Evolutionary conservation across 345 rosid species (phyloP), one percentile per base, ranked within the genome.

Genomic region (Pistacia atlantica): DNA sequence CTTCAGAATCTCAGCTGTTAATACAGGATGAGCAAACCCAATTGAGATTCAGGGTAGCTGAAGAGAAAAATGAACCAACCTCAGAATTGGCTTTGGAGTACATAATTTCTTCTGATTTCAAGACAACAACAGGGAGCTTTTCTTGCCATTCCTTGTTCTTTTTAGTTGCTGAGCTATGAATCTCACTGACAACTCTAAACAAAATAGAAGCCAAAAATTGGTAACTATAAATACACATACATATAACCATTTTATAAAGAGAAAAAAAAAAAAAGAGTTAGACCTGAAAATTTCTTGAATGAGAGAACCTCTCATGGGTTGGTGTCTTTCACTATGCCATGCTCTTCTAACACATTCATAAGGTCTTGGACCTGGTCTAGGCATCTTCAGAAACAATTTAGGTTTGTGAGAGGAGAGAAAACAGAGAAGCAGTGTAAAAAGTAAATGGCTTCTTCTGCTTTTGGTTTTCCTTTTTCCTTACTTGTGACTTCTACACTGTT

Each of bases 121-220:
- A 79, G 83, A 89, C 91, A 70, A 91, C 95, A 82, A 88, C 76
- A 17, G 93, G 95, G 42, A 91, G 89, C 77, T 91, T 91, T 77
- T 91, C 89, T 73, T 86, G 90, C 95, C 95, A 91, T 81, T 89
- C 93, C 78, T 88, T 89, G 87, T 91, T 91, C 86, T 87, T 89
- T 86, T 81, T 89, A 2, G 89, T 91, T 25, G 87, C 79, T 0
- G 85, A 52, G 70, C 84, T 68, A 78, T 89, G 95, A 74, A 81
- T 74, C 85, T 84, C 93, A 74, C 81, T 80, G 48, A 82, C 95
- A 45, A 91, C 84, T 78, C 95, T 91, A 59, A 80, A 22, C 42
- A 60, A 71, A 42, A 71, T 0, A 52, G 74, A 71, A 51, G 31
- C 7, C 60, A 62, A 42, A 67, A 69, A 68, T 49, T 22, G 35